Conservation (phyloP, 106 monocot species). For the Cymbidium sinense region DNA sequence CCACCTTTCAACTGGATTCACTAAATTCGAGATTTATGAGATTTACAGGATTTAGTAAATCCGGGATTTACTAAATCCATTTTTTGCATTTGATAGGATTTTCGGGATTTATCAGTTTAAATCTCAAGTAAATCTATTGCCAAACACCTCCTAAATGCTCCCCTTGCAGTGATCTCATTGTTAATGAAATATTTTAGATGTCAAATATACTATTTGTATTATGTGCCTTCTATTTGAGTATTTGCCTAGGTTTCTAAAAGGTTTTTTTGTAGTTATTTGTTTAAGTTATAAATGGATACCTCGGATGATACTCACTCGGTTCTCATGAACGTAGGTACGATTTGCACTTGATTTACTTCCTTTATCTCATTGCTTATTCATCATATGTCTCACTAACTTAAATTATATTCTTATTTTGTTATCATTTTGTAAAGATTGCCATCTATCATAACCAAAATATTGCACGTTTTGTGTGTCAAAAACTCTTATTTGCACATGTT, state of each 20-base stretch:
- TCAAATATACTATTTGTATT: neutral
- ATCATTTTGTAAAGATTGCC: neutral
- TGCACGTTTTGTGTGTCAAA: neutral
- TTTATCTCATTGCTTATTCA: neutral
- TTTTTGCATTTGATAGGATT: no score
- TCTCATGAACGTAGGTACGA: neutral
- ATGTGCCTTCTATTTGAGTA: neutral
- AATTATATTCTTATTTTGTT: neutral
- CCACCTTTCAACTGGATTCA: no score
- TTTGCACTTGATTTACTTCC: neutral
- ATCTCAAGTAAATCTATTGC: no score
- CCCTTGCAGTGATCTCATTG: neutral
- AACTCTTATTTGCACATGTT: slow-evolving; percentile 1
- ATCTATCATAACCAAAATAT: neutral
- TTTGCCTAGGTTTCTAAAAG: neutral
- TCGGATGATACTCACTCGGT: neutral
- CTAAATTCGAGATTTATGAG: no score
- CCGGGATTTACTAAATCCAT: no score
- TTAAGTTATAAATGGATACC: neutral
- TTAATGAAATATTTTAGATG: neutral
- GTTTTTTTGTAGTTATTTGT: neutral
- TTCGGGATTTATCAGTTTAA: no score
- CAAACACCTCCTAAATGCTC: no score
- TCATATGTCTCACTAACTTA: neutral
- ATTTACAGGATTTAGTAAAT: no score